Conservation (phyloP, 2,329 filamentous ascomycete species). For the Trichoderma endophyticum region DNA sequence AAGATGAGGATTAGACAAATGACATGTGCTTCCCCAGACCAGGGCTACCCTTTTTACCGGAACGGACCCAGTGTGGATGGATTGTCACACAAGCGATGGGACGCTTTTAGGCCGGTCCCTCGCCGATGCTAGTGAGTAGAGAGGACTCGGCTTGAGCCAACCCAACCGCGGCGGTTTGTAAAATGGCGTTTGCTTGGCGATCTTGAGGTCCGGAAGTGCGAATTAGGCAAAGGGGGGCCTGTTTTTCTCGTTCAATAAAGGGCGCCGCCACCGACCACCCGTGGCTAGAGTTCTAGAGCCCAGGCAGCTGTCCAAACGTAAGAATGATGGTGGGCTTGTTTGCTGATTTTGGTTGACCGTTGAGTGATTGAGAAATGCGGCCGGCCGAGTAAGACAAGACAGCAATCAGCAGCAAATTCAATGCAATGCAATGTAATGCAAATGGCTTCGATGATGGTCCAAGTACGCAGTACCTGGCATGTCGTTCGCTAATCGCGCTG, state of each 20-base stretch:
- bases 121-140: constrained; percentile 4
- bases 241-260: neutral
- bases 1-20: constrained; percentile 13
- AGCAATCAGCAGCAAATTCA: neutral
- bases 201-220: neutral
- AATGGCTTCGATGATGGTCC: neutral
- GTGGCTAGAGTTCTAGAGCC: neutral
- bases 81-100: constrained; percentile 6
- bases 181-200: constrained; percentile 17
- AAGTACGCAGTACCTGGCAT: neutral
- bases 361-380: neutral
- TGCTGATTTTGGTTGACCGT: neutral
- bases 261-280: neutral
- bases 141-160: neutral
- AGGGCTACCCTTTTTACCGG: constrained; percentile 18
- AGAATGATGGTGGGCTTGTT: neutral
- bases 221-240: neutral
- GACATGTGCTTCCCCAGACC: constrained; percentile 22
- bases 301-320: neutral
- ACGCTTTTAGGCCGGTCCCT: constrained; percentile 15
- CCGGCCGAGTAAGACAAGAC: neutral
- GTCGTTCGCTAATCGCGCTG: constrained; percentile 3
- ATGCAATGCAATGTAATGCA: neutral
- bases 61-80: constrained; percentile 17
- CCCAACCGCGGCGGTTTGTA: constrained; percentile 4